Conservation (phyloP, 805 yeast genomes). For the baker's yeast (Saccharomyces cerevisiae) region DNA sequence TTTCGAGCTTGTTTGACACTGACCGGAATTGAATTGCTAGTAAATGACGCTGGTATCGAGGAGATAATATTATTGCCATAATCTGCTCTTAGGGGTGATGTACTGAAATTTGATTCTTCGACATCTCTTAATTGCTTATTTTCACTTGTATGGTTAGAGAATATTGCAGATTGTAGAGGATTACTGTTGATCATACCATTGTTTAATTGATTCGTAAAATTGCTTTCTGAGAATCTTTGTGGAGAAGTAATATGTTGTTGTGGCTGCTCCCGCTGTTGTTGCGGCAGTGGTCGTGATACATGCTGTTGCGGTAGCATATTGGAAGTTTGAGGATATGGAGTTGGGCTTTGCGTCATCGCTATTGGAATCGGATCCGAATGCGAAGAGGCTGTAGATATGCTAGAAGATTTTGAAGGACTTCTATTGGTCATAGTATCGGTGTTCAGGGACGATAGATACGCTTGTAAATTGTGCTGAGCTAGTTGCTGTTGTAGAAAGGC, state of each 20-base stretch:
- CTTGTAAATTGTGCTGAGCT: constrained; percentile 30
- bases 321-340: neutral
- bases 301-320: neutral
- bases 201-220: neutral
- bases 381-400: neutral
- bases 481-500: constrained; percentile 29
- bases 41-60: neutral
- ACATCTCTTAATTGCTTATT: neutral
- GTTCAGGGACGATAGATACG: constrained; percentile 24
- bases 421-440: neutral
- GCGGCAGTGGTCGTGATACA: neutral
- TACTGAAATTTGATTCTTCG: neutral
- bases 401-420: neutral
- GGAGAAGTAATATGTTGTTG: neutral
- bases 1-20: neutral
- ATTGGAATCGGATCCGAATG: neutral
- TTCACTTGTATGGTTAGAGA: neutral
- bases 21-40: neutral
- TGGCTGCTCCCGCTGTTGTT: neutral
- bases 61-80: neutral
- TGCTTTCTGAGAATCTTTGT: neutral
- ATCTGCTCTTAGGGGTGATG: neutral
- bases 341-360: neutral
- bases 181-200: neutral
- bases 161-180: neutral